Conservation (phyloP, 495 filamentous ascomycete species). For the Hyphodiscus hymeniophilus region DNA sequence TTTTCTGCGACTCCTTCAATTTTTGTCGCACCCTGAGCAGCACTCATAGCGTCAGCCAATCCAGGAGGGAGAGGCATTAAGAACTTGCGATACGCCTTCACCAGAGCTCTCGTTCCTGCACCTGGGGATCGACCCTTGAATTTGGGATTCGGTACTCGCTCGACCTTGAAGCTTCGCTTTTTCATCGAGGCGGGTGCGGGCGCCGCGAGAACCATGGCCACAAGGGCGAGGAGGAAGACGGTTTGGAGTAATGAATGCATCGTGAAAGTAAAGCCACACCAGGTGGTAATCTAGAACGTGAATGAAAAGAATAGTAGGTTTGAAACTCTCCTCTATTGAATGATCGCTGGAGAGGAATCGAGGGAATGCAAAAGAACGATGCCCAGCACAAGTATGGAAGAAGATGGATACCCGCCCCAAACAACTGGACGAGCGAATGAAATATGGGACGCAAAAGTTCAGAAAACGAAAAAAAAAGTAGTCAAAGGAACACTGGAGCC, state of each 20-base stretch:
- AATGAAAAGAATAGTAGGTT: slow-evolving; percentile 20
- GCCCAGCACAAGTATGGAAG: slow-evolving; percentile 13
- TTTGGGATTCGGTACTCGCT: slow-evolving; percentile 44
- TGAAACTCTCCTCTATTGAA: background rate
- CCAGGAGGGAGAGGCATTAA: slow-evolving; percentile 37
- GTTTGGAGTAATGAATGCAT: slow-evolving; percentile 31
- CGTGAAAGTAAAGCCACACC: slow-evolving; percentile 14
- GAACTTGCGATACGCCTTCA: slow-evolving; percentile 58
- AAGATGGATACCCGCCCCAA: slow-evolving; percentile 16
- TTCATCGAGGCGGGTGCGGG: slow-evolving; percentile 8
- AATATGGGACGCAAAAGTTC: slow-evolving; percentile 11
- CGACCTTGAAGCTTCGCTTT: slow-evolving; percentile 45
- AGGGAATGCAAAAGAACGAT: slow-evolving; percentile 12
- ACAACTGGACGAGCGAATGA: slow-evolving; percentile 12
- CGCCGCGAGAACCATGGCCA: slow-evolving; percentile 31
- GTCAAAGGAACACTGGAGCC: slow-evolving; percentile 22
- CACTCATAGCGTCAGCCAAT: slow-evolving; percentile 25
- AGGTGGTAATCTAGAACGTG: slow-evolving; percentile 15
- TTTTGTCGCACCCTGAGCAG: background rate
- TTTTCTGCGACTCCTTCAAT: background rate
- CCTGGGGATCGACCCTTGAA: slow-evolving; percentile 44
- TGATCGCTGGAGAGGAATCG: background rate
- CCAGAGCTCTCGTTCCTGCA: slow-evolving; percentile 34
- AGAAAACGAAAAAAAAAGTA: slow-evolving; percentile 6
- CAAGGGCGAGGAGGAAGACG: slow-evolving; percentile 31